Evolutionary conservation across 768 basidiomycete genomes (phyloP).

Genomic region (Pleurotus sapidus): DNA sequence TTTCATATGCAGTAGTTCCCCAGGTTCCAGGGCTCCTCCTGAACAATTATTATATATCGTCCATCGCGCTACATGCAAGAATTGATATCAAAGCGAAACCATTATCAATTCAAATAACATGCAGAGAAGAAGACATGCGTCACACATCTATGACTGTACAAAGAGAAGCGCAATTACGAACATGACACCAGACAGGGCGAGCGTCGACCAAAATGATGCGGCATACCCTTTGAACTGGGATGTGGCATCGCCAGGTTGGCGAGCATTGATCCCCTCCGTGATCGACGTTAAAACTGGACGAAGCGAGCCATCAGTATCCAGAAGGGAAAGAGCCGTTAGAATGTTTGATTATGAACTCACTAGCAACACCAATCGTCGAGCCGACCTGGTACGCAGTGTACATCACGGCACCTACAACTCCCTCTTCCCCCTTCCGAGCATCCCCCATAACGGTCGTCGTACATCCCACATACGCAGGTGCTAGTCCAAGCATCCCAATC

Average conservation of each 20-base stretch:
- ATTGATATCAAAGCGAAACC: too few species aligned
- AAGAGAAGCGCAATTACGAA: neutral
- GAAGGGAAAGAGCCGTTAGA: too few species aligned
- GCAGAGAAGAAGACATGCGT: neutral
- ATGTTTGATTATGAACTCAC: neutral
- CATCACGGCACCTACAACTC: conserved; percentile 12
- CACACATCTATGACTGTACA: neutral
- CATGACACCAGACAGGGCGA: neutral
- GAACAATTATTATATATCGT: too few species aligned
- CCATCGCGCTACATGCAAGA: too few species aligned
- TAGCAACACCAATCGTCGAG: conserved; percentile 6
- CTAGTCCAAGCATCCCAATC: conserved; percentile 39
- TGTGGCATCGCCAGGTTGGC: neutral
- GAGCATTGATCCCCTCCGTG: neutral
- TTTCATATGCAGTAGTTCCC: too few species aligned
- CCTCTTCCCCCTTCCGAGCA: conserved; percentile 10
- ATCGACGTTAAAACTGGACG: neutral
- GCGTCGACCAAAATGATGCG: conserved; percentile 1
- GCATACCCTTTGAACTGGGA: neutral
- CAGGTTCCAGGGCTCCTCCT: too few species aligned
- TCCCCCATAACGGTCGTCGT: conserved; percentile 11
- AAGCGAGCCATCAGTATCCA: neutral
- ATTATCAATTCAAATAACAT: too few species aligned
- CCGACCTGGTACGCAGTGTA: conserved; percentile 11
- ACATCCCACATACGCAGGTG: conserved; percentile 29